Evolutionary conservation across 1,284 basidiomycete species (phyloP).

Genomic region (Ceratobasidium papillatum): DNA sequence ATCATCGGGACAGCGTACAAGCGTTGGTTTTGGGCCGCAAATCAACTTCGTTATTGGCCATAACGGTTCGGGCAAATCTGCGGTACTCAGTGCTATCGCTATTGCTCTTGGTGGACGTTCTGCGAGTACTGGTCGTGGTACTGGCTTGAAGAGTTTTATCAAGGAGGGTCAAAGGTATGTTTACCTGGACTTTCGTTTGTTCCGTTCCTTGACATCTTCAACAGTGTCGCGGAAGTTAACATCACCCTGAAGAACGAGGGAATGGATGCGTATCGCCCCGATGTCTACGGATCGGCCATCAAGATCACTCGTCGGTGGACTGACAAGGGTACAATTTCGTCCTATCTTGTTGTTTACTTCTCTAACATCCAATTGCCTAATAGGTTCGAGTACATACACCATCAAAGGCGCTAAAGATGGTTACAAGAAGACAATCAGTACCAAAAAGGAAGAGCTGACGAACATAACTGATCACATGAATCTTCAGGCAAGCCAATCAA

Average conservation of each 20-base stretch:
- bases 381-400: slow-evolving; percentile 82
- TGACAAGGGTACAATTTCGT: slow-evolving; percentile 12
- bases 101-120: slow-evolving; percentile 95
- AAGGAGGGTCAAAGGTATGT: slow-evolving; percentile 81
- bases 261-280: slow-evolving; percentile 84
- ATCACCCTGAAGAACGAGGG: slow-evolving; percentile 89
- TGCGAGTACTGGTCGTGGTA: slow-evolving; percentile 85
- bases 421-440: slow-evolving; percentile 73
- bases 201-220: neutral
- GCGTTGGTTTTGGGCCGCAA: slow-evolving; percentile 84
- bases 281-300: slow-evolving; percentile 86
- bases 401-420: slow-evolving; percentile 83
- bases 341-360: neutral
- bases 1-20: slow-evolving; percentile 62
- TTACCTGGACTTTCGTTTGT: neutral
- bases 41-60: slow-evolving; percentile 97
- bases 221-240: slow-evolving; percentile 77
- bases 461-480: slow-evolving; percentile 94
- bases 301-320: slow-evolving; percentile 83
- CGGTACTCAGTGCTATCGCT: slow-evolving; percentile 92
- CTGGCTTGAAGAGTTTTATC: slow-evolving; percentile 88
- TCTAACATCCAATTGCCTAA: slow-evolving; percentile 47
- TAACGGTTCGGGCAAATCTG: slow-evolving; percentile 85
- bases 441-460: slow-evolving; percentile 85
- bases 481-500: slow-evolving; percentile 64